Conservation (phyloP, 2,329 filamentous ascomycete genomes). For the Macrophomina phaseolina region DNA sequence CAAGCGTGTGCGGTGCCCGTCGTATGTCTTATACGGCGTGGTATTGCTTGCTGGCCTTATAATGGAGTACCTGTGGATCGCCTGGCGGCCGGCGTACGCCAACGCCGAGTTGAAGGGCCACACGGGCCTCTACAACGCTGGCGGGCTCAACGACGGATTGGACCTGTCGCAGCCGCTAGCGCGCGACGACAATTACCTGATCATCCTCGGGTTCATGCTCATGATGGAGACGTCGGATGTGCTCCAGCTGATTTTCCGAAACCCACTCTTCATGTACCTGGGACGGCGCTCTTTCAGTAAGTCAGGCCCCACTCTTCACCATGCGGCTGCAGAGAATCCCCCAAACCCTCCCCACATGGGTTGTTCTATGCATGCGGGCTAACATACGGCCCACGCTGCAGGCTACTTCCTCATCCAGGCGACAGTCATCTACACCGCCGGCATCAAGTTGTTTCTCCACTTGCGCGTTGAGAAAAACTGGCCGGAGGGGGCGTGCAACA, state of each 20-base stretch:
- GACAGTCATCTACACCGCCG: slow-evolving; percentile 49
- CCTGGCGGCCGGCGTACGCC: slow-evolving; percentile 43
- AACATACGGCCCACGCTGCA: slow-evolving; percentile 29
- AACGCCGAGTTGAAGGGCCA: slow-evolving; percentile 49
- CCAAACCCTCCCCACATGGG: background rate
- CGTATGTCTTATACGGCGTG: slow-evolving; percentile 42
- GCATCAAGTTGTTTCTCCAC: slow-evolving; percentile 53
- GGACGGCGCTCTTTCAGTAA: slow-evolving; percentile 53
- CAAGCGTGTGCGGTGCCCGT: slow-evolving; percentile 15
- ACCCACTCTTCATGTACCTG: slow-evolving; percentile 43
- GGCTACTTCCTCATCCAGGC: slow-evolving; percentile 51
- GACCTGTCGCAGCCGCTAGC: slow-evolving; percentile 44
- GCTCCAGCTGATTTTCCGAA: slow-evolving; percentile 45
- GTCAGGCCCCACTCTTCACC: slow-evolving; percentile 30
- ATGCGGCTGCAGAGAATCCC: slow-evolving; percentile 2
- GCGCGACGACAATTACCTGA: slow-evolving; percentile 51
- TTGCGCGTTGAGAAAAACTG: slow-evolving; percentile 32
- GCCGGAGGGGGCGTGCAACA: slow-evolving; percentile 28
- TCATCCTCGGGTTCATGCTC: slow-evolving; percentile 50
- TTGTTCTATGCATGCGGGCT: background rate
- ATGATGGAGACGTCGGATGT: slow-evolving; percentile 48
- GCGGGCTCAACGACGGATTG: slow-evolving; percentile 43
- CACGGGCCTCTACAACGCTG: slow-evolving; percentile 49
- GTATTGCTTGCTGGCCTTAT: slow-evolving; percentile 43
- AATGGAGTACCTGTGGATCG: slow-evolving; percentile 53